Base-by-base conservation (phyloP, 23 red algal species). In the Cyanidioschyzon merolae region DNA sequence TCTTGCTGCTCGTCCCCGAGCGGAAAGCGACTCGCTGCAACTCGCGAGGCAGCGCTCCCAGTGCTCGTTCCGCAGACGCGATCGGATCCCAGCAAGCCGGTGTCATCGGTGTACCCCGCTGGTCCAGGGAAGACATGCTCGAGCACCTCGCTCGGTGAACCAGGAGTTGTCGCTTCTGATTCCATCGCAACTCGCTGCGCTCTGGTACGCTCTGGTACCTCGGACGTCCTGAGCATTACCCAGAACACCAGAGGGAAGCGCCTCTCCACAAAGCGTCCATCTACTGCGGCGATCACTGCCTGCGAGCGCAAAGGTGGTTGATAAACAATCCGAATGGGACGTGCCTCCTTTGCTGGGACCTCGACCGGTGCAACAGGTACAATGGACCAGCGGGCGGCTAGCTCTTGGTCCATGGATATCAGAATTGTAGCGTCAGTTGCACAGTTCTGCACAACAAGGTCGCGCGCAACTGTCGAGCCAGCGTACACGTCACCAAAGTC, bases 261-360 rank as follows among this genome's bases (percentile, higher is more conserved):
- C 7, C 63, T 25, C 63, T 71, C 63, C n/a, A 71, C 29, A 71
- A 71, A 71, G 63, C 63, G 63, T 35, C 63, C 63, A 71, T 71
- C 63, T 7, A 25, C n/a, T 7, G 63, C 63, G 12, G 63, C 63
- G 32, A 71, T 32, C 16, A 35, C n/a, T 15, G 12, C 7, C 16
- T 25, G 32, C 63, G n/a, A 3, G 29, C 63, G 3, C 63, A 71
- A 35, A 7, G 63, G 63, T 35, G 63, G 63, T 32, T 71, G 63
- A 71, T 27, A 71, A 35, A 3, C 30, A 7, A 71, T 3, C 12
- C 63, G 63, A 25, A 71, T 3, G 12, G 63, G 16, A 7, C 63
- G 63, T 35, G 7, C 63, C 63, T 71, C 63, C 30, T 35, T 35
- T 35, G 63, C 12, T 7, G 63, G n/a, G 7, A 71, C 7, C 63